Evolutionary conservation across 2,329 filamentous ascomycete species (phyloP), one percentile per base, ranked within the genome.

Genomic region (Curvularia verruculosa): DNA sequence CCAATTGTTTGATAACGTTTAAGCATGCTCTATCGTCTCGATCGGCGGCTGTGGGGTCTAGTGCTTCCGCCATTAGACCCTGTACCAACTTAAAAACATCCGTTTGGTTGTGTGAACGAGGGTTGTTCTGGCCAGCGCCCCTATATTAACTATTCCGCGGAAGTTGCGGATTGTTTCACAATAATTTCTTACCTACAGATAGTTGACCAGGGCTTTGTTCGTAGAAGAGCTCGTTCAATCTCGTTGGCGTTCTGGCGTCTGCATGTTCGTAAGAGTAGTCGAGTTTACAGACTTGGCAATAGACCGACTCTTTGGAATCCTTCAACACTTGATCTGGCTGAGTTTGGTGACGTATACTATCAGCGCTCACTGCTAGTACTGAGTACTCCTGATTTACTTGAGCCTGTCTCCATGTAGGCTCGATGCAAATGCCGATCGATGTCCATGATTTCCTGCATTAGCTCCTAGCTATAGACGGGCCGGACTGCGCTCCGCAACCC

Each of bases 61-160:
- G 46, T 31, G 46, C 21, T 37, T 36, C 46, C 46, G 46, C 46
- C 31, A 31, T 36, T 48, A 26, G 21, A 36, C 31, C 31, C 46
- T 36, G 31, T 12, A 24, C 15, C 2, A 28, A 8, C 5, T 29
- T 5, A 29, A 47, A 24, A 37, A 24, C 19, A 13, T 31, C 45
- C 19, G 45, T 3, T 29, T 36, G 15, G 45, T 37, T 24, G 18
- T 29, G 43, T 6, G 24, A 8, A 45, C 3, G 3, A 3, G 6
- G 18, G 18, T 7, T 18, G 43, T 19, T 45, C 43, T 28, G 15
- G 43, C 23, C 43, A 45, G 26, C 43, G 24, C 18, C 24, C 26
- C 43, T 18, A 45, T 29, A 12, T n/a, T 5, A 15, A 5, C 12
- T 26, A 12, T 36, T n/a, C 31, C n/a, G 26, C 43, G n/a, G 26